Conservation (phyloP, 352 stramenopile species). For the Phytopythium helicoides region DNA sequence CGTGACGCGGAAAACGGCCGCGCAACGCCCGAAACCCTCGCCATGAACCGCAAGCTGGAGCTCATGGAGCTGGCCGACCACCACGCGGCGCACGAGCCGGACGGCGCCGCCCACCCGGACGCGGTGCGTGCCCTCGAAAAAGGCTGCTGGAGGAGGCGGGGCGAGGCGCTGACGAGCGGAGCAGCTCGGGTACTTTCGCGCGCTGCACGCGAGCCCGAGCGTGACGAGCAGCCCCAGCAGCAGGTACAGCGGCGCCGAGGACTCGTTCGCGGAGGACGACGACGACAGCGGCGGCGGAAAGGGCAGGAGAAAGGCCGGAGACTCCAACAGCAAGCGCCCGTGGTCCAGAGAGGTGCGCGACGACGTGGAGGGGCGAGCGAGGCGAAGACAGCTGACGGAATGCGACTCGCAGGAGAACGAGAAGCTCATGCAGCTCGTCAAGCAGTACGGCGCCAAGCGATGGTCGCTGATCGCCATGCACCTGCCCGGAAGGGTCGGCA, state of each 20-base stretch:
- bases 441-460: constrained; percentile 86
- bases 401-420: constrained; percentile 64
- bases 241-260: constrained; percentile 40
- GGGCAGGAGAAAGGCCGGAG: constrained; percentile 44
- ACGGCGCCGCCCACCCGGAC: not conserved
- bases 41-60: constrained; percentile 76
- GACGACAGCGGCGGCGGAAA: constrained; percentile 47
- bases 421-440: constrained; percentile 86
- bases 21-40: not conserved
- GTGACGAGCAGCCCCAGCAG: constrained; percentile 23
- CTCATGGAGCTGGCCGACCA: constrained; percentile 49
- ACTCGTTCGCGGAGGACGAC: constrained; percentile 71
- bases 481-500: constrained; percentile 82
- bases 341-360: constrained; percentile 81
- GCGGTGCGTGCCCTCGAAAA: too few relatives aligned
- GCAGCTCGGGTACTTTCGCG: constrained; percentile 34
- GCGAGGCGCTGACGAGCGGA: not conserved
- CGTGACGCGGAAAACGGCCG: not conserved
- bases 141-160: too few relatives aligned
- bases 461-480: constrained; percentile 91
- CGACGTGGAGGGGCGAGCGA: too few relatives aligned
- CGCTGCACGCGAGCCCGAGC: constrained; percentile 12
- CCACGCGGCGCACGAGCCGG: not conserved
- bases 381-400: too few relatives aligned
- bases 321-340: constrained; percentile 84